Base-by-base conservation (phyloP, 768 basidiomycete species). In the Collybia nuda region DNA sequence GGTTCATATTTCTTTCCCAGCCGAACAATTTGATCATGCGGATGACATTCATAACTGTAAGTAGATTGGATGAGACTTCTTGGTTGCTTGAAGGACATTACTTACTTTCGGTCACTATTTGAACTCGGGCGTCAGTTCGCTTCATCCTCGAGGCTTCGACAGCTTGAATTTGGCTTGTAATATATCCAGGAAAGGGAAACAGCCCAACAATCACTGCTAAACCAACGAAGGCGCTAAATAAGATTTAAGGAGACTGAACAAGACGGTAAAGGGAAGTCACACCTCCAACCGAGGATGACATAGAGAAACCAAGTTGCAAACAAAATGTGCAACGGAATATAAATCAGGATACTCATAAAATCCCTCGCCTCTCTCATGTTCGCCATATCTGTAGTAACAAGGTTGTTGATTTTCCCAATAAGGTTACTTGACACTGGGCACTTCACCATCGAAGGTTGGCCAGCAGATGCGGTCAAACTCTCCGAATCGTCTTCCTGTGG, bases 11-110 rank as follows among this genome's bases (percentile, higher is more conserved):
- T 50, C 76, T 74, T 73, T 84, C 77, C 77, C 87, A 79, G 5
- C 76, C 87, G 56, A 90, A 88, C 37, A 88, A 67, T 64, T 89
- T 88, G 60, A 87, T 71, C 80, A 87, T 86, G 14, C 85, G 76
- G 11, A 85, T 63, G n/a, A 81, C 77, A 47, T 76, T 77, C 59
- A 84, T 70, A 4, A 72, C 83, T 83, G 44, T 3, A 32, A 9
- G 32, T 3, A 28, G 18, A 63, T 69, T 36, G n/a, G 37, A 45
- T 42, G 50, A 38, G 52, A 47, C n/a, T n/a, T n/a, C n/a, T n/a
- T n/a, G n/a, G n/a, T n/a, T n/a, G n/a, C n/a, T n/a, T n/a, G n/a
- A 44, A 17, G 7, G 23, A 38, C 21, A 38, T 26, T 42, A 17
- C 72, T 57, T 58, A 79, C 82, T 73, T 68, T 87, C 85, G 3